Evolutionary conservation across 345 rosid genomes (phyloP).

Genomic region (Boechera divaricarpa): DNA sequence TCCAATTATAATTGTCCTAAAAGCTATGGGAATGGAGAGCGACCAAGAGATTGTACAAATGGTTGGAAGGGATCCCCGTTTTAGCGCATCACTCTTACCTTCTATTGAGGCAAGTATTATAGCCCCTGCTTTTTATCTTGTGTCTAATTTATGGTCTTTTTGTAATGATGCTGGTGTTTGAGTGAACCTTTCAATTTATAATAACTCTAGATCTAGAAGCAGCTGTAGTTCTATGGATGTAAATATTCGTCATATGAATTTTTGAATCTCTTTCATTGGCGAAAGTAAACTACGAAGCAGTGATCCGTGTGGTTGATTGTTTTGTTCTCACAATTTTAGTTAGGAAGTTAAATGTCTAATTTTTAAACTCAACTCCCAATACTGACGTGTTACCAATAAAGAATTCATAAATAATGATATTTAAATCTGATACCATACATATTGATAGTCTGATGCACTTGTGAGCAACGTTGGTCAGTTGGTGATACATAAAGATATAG

Average conservation of each 20-base stretch:
- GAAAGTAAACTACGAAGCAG: constrained; percentile 4
- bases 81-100: constrained; percentile 72
- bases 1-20: constrained; percentile 88
- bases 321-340: background rate
- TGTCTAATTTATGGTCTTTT: constrained; percentile 3
- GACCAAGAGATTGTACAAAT: constrained; percentile 96
- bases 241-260: constrained; percentile 1
- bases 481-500: too few species aligned
- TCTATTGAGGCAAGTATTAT: constrained; percentile 75
- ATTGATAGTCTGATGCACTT: background rate
- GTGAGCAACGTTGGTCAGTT: background rate
- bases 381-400: background rate
- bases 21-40: constrained; percentile 98
- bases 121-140: constrained; percentile 5
- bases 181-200: constrained; percentile 29
- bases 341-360: constrained; percentile 2
- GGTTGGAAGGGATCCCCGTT: constrained; percentile 96
- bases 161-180: constrained; percentile 1
- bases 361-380: background rate
- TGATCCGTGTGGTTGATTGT: constrained; percentile 4
- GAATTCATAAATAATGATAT: background rate
- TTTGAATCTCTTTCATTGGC: background rate
- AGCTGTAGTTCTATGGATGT: constrained; percentile 2
- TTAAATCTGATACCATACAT: background rate
- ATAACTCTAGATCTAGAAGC: constrained; percentile 6